Conservation (phyloP, 2,329 filamentous ascomycete species). For the Penicillium sclerotigenum region DNA sequence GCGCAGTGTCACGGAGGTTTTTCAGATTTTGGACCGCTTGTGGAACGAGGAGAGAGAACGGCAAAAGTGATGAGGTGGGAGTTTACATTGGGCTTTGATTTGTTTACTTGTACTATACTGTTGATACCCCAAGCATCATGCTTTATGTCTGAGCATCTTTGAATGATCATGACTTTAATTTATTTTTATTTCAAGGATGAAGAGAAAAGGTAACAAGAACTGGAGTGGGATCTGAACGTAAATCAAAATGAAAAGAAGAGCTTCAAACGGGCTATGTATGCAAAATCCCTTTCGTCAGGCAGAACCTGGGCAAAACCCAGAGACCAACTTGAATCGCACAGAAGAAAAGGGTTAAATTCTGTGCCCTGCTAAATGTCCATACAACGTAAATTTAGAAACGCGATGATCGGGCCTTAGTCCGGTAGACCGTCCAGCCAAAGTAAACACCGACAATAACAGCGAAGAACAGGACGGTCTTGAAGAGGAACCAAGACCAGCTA, state of each 20-base stretch:
- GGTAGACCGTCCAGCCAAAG: constrained; percentile 80
- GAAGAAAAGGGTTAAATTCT: constrained; percentile 4
- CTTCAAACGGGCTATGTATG: constrained; percentile 19
- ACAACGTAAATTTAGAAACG: constrained; percentile 28
- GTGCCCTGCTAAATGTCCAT: constrained; percentile 6
- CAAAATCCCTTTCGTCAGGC: constrained; percentile 20
- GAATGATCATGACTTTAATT: constrained; percentile 22
- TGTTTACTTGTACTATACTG: not conserved
- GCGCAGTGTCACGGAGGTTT: constrained; percentile 80
- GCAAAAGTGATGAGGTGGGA: not conserved
- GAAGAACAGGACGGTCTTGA: constrained; percentile 78
- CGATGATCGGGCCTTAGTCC: constrained; percentile 55
- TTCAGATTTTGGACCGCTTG: constrained; percentile 81
- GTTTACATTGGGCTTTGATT: constrained; percentile 8
- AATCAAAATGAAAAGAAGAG: constrained; percentile 14
- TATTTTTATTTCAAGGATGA: constrained; percentile 23
- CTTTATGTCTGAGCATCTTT: constrained; percentile 1
- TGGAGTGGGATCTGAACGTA: constrained; percentile 8
- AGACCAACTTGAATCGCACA: constrained; percentile 16
- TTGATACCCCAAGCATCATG: constrained; percentile 14
- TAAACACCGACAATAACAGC: constrained; percentile 70
- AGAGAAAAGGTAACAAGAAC: constrained; percentile 8
- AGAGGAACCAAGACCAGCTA: constrained; percentile 68
- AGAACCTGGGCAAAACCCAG: constrained; percentile 19
- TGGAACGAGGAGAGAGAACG: constrained; percentile 62